Evolutionary conservation across 108 stramenopile species (phyloP).

Genomic region (Nitzschia sp.): DNA sequence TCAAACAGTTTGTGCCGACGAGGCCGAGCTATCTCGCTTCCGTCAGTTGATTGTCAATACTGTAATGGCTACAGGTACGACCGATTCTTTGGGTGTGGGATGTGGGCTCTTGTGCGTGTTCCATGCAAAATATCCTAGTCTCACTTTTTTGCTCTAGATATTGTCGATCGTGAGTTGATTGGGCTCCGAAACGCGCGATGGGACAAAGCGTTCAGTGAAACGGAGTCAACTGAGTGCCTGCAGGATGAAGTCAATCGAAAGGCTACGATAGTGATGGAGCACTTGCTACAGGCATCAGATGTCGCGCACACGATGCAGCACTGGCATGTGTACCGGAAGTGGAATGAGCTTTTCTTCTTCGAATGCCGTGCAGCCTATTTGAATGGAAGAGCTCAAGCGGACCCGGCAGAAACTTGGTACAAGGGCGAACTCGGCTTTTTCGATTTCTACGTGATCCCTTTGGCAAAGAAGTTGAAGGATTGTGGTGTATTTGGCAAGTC

Average conservation of each 20-base stretch:
- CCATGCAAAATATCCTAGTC: too few species aligned
- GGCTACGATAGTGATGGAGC: conserved; percentile 16
- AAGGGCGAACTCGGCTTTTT: conserved; percentile 11
- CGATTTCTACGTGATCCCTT: conserved; percentile 10
- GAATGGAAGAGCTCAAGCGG: background rate
- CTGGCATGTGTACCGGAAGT: conserved; percentile 7
- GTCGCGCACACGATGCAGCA: conserved; percentile 17
- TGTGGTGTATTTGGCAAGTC: conserved; percentile 11
- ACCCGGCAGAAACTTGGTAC: conserved; percentile 11
- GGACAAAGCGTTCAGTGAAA: background rate
- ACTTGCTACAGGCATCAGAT: conserved; percentile 16
- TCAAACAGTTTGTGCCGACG: conserved; percentile 27
- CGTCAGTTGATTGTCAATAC: conserved; percentile 43
- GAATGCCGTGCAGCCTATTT: background rate
- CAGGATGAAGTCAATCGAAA: conserved; percentile 2
- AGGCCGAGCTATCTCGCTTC: conserved; percentile 30
- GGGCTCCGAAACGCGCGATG: conserved; percentile 27
- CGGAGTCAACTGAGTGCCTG: background rate
- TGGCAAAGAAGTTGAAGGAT: conserved; percentile 14
- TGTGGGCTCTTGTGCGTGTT: too few species aligned
- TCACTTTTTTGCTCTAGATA: conserved; percentile 17
- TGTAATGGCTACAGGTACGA: conserved; percentile 35
- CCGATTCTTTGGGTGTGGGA: too few species aligned
- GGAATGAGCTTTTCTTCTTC: conserved; percentile 3
- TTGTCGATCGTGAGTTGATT: conserved; percentile 38